Base-by-base conservation (phyloP, 148 eudicot species). In the Rhododendron simsii region DNA sequence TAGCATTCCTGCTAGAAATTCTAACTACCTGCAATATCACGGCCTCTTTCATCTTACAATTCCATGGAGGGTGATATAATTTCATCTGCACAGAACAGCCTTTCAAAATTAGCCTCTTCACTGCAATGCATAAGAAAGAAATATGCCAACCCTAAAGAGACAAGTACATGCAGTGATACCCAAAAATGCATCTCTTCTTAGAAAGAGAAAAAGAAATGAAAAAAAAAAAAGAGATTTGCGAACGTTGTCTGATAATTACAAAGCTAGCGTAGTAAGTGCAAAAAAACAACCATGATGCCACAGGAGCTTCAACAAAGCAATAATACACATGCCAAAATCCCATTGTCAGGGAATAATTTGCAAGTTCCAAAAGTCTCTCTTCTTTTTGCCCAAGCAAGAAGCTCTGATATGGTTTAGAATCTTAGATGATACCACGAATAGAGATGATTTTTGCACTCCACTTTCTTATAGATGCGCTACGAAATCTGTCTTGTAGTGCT, bases 51-150 rank as follows among this genome's bases (percentile, higher is more conserved):
- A 87, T 47, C 82, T 77, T 67, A 80, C 47, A 44, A 39, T 83
- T 79, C 73, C 90, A 78, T 85, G 86, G 83, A 71, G 86, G 85
- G 85, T 84, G 57, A 79, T 63, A 82, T 86, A 89, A 7, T 84
- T 87, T 84, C 88, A 84, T 89, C 88, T 84, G 88, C 84, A 87
- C 33, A 76, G 65, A 45, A 33, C 47, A 80, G 16, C 26, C 35
- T 79, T 55, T 63, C 30, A 44, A 55, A 78, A 75, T 86, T 20
- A 87, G 84, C 87, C 67, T 63, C 75, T 81, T 78, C 9, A 79
- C 44, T 67, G 4, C 80, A 82, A 26, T 75, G 16, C 26, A 74
- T 14, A 39, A 75, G 75, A 85, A 81, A 37, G 11, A 83, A 75
- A 83, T 30, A 63, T 50, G 13, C 69, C 51, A 81, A 73, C 30